phyloP scores from a whole-genome alignment of 2,329 filamentous ascomycete genomes.

The Coleophoma crateriformis region DNA sequence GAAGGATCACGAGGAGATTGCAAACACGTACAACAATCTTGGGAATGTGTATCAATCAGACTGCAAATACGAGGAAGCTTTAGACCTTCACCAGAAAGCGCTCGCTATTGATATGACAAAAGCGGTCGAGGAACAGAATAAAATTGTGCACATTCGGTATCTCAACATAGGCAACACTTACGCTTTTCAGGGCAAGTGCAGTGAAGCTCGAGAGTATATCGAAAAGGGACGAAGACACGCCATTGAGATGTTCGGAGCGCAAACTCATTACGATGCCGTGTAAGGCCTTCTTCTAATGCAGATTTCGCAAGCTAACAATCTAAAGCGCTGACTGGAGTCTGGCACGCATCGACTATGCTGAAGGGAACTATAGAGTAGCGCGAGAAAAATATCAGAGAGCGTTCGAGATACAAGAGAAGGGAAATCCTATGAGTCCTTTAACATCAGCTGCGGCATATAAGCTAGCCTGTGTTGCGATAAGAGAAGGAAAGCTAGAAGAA shows the following conservation, averaged over 20 bases:
- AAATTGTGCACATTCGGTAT: neutral
- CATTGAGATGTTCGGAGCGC: neutral
- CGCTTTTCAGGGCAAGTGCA: neutral
- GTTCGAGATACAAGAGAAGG: neutral
- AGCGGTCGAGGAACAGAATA: neutral
- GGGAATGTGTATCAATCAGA: neutral
- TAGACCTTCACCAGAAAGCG: neutral
- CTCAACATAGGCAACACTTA: neutral
- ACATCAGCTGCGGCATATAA: neutral
- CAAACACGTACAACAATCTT: neutral
- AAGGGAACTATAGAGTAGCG: neutral
- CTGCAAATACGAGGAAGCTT: neutral
- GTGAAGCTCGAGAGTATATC: neutral
- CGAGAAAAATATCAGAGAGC: neutral
- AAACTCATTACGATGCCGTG: neutral
- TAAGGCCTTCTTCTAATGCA: neutral
- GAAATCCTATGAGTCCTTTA: neutral
- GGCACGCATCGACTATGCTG: neutral
- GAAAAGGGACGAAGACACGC: neutral
- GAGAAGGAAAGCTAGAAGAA: neutral
- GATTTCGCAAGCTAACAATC: too few relatives aligned
- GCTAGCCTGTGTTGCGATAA: neutral
- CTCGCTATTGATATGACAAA: neutral
- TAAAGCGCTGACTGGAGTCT: neutral
- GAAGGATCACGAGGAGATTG: neutral